A percentile compares a stretch with the other conserved stretches of the same genome.
Evolutionary conservation across 2,329 filamentous ascomycete species (phyloP).

Genomic region (Aspergillus pseudoterreus): DNA sequence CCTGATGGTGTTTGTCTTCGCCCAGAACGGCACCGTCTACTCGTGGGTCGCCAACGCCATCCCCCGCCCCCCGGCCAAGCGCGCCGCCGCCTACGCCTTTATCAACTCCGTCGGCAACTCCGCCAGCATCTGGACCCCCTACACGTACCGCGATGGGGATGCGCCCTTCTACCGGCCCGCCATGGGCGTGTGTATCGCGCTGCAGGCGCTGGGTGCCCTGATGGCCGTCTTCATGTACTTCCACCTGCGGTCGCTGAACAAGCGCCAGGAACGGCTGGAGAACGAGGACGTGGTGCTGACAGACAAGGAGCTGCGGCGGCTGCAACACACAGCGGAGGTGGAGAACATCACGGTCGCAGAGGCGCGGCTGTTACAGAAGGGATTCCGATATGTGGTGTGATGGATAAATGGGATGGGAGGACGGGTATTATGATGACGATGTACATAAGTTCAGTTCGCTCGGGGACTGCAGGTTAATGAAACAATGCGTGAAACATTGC

Average conservation of each 20-base stretch:
- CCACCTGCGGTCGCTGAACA: conserved; percentile 46
- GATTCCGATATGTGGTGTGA: conserved; percentile 51
- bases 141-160: conserved; percentile 43
- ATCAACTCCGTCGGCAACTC: conserved; percentile 55
- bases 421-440: not conserved
- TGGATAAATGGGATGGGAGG: not conserved
- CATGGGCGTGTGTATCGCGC: conserved; percentile 40
- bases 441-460: not conserved
- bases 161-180: conserved; percentile 39
- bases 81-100: conserved; percentile 52
- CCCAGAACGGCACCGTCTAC: conserved; percentile 50
- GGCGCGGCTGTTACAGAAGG: conserved; percentile 51
- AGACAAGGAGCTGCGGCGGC: conserved; percentile 44
- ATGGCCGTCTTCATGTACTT: conserved; percentile 37
- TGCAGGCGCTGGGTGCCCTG: conserved; percentile 34
- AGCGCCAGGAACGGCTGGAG: conserved; percentile 49
- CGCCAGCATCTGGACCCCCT: conserved; percentile 52
- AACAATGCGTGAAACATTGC: not conserved
- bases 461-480: not conserved
- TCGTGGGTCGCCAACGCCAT: conserved; percentile 52
- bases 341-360: conserved; percentile 50
- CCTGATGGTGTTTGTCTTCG: conserved; percentile 55
- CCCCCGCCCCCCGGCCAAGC: conserved; percentile 52
- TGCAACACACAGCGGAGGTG: conserved; percentile 50
- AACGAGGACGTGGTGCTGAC: conserved; percentile 44